A percentile compares a stretch with the other conserved stretches of the same genome.
Evolutionary conservation across 805 yeast genomes (phyloP).

Genomic region (Pichia manshurica): DNA sequence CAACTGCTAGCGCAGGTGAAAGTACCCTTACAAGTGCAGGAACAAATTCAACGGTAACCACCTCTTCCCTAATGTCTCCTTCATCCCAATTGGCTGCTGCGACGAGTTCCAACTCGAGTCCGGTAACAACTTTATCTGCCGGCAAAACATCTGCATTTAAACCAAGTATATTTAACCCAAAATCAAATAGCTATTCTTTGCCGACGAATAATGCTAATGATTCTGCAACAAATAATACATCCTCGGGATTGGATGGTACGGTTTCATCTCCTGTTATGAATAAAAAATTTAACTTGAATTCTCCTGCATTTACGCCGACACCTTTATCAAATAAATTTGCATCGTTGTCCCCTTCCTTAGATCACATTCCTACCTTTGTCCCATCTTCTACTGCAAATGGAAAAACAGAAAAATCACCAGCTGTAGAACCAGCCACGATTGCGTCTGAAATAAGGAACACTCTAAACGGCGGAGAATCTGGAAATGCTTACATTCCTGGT

Average conservation of each 20-base stretch:
- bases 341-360: constrained; percentile 43
- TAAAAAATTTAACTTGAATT: constrained; percentile 48
- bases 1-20: constrained; percentile 9
- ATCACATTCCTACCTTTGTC: constrained; percentile 43
- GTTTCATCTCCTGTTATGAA: neutral
- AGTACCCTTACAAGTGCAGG: neutral
- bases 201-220: neutral
- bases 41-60: neutral
- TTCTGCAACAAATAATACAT: neutral
- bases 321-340: constrained; percentile 34
- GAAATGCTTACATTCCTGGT: neutral
- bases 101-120: neutral
- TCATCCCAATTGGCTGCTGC: constrained; percentile 7
- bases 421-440: neutral
- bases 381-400: constrained; percentile 32
- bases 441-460: constrained; percentile 1
- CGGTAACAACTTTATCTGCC: constrained; percentile 6
- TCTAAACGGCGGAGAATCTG: neutral
- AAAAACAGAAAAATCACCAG: neutral
- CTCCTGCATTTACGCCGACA: constrained; percentile 49
- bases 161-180: constrained; percentile 8
- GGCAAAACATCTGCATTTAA: constrained; percentile 8
- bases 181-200: neutral
- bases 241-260: constrained; percentile 8
- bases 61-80: constrained; percentile 11